phyloP scores from a whole-genome alignment of 2,329 filamentous ascomycete species.

The Tolypocladium tropicale region DNA sequence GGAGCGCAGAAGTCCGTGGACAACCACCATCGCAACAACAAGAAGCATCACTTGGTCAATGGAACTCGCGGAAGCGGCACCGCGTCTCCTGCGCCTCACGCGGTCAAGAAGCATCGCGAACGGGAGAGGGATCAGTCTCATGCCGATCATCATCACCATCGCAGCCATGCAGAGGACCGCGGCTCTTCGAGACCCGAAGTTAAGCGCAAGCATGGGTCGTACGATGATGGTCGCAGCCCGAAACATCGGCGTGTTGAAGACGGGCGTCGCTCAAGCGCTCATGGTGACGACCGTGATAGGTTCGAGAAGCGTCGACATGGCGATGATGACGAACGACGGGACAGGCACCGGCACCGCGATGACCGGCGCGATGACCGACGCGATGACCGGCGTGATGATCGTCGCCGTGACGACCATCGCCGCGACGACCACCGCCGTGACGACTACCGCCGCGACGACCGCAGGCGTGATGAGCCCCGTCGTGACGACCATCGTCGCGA shows the following conservation, averaged over 20 bases:
- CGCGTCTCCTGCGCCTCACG: constrained; percentile 58
- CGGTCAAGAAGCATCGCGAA: constrained; percentile 33
- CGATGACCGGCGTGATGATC: constrained; percentile 14
- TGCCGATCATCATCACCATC: constrained; percentile 38
- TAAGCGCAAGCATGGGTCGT: constrained; percentile 51
- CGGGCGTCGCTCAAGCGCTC: constrained; percentile 24
- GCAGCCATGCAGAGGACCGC: constrained; percentile 40
- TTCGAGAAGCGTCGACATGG: constrained; percentile 14
- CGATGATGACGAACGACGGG: constrained; percentile 14
- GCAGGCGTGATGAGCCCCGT: constrained; percentile 11
- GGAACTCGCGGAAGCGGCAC: constrained; percentile 55
- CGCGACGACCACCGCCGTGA: constrained; percentile 8
- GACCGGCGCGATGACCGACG: constrained; percentile 6
- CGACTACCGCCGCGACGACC: constrained; percentile 7
- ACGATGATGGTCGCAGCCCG: constrained; percentile 31
- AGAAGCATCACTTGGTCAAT: constrained; percentile 53
- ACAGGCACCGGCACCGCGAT: constrained; percentile 24
- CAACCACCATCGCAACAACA: constrained; percentile 92
- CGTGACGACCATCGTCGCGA: constrained; percentile 14
- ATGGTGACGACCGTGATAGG: constrained; percentile 26
- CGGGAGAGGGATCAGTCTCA: constrained; percentile 35
- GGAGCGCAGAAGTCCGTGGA: constrained; percentile 72
- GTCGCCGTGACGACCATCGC: constrained; percentile 12
- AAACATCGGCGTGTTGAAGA: constrained; percentile 33
- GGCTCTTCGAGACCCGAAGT: constrained; percentile 41